Base-by-base conservation (phyloP, 768 basidiomycete species). In the Rossbeevera mucosa region DNA sequence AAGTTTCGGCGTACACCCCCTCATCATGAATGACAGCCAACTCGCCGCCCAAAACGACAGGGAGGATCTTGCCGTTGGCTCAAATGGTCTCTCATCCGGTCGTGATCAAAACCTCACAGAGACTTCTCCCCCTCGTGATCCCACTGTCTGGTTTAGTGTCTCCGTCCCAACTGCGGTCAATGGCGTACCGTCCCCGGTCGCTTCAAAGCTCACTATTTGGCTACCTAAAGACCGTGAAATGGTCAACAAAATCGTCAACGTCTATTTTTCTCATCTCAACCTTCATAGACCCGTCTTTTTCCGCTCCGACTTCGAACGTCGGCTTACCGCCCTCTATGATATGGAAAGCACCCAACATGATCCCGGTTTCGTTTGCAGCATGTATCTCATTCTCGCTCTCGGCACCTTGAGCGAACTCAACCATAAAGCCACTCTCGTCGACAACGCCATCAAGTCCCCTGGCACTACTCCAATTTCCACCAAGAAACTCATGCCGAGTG, bases 351-450 rank as follows among this genome's bases (percentile, higher is more conserved):
- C 76, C 2, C 76, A 80, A 21, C 74, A 81, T 56, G 90, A 92
- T 62, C 86, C 88, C 12, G 91, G 91, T 18, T 88, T 81, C 67
- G 62, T 93, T 5, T 91, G 87, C 69, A 82, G 84, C 65, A 65
- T 87, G 52, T 91, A 92, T 64, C 73, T 92, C 24, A 72, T 92
- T 36, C 70, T 92, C 47, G 90, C 88, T 0, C 77, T 93, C 1
- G 90, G 90, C 3, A 91, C 91, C 2, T 75, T 92, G 57, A 86
- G 84, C 70, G 88, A 91, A 60, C 77, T 91, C 58, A 91, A 89
- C 62, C 81, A 88, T 59, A 83, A 80, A 52, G 82, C 80, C 1
- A 80, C 76, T 54, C 71, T 76, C 20, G 68, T 74, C 43, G 79
- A 84, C 40, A 72, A 76, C 38, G 74, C 77, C 44, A 56, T 76